Evolutionary conservation across 2,329 filamentous ascomycete genomes (phyloP).

Genomic region (Scedosporium aurantiacum): DNA sequence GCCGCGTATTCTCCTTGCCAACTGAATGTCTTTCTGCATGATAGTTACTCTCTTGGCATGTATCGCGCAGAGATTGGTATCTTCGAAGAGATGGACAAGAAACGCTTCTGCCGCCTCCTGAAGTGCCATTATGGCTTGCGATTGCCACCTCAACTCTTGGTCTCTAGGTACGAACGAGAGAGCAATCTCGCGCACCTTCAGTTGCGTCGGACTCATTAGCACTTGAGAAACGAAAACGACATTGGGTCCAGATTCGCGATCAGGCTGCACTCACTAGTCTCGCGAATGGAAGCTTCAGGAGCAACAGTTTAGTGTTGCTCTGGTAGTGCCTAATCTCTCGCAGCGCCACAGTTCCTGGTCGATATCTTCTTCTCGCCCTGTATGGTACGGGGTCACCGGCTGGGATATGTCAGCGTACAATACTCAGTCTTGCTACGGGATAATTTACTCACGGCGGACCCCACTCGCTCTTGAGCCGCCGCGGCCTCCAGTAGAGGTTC

Average conservation of each 20-base stretch:
- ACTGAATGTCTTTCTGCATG: conserved; percentile 96
- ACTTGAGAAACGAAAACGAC: background rate
- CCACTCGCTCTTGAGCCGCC: background rate
- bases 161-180: conserved; percentile 49
- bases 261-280: conserved; percentile 45
- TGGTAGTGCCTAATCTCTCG: conserved; percentile 89
- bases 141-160: conserved; percentile 83
- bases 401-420: conserved; percentile 19
- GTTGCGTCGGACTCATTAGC: background rate
- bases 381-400: conserved; percentile 64
- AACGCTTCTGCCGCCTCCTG: conserved; percentile 97
- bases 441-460: background rate
- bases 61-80: conserved; percentile 90
- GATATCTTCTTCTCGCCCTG: conserved; percentile 52
- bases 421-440: background rate
- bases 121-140: conserved; percentile 81
- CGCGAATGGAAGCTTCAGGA: conserved; percentile 71
- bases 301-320: conserved; percentile 74
- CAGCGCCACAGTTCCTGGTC: conserved; percentile 73
- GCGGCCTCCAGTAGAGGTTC: background rate
- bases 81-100: conserved; percentile 90
- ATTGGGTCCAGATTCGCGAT: background rate
- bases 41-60: conserved; percentile 96
- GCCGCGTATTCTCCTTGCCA: conserved; percentile 70
- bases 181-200: conserved; percentile 60